These are phyloP conservation scores for Penicillium verhagenii DNA, from an alignment of 495 filamentous ascomycete species.

Conservation along the genomic window DNA sequence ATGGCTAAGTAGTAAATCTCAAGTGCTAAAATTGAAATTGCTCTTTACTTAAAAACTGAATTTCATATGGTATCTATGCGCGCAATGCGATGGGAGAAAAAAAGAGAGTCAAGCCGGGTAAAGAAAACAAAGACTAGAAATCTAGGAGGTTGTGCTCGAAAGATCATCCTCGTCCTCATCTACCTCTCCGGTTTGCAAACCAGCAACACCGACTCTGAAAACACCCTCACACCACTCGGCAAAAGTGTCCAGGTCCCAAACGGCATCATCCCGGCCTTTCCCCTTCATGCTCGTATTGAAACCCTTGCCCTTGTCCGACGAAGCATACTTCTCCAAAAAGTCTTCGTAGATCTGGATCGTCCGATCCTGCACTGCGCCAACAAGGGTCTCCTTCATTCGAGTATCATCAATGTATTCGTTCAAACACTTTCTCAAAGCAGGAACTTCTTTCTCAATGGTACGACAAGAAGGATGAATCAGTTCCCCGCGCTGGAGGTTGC, in stretches of 20 bases:
- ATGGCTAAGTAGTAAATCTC: too few relatives aligned
- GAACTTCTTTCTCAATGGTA: conserved; percentile 55
- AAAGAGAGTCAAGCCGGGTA: not conserved
- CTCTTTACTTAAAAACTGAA: not conserved
- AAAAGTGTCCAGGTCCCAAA: conserved; percentile 66
- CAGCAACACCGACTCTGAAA: conserved; percentile 52
- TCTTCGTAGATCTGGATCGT: conserved; percentile 59
- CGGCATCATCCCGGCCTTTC: conserved; percentile 59
- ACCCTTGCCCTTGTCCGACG: conserved; percentile 44
- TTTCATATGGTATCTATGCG: conserved; percentile 27
- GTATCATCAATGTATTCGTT: conserved; percentile 59
- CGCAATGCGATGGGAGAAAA: conserved; percentile 6
- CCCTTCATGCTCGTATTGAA: conserved; percentile 50
- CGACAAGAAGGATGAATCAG: conserved; percentile 39
- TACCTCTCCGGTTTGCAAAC: conserved; percentile 31
- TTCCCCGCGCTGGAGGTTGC: conserved; percentile 37
- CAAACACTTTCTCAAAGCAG: conserved; percentile 48
- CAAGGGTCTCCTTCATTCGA: conserved; percentile 61
- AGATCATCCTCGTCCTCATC: conserved; percentile 38
- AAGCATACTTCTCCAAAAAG: conserved; percentile 55
- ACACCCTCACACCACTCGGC: conserved; percentile 57
- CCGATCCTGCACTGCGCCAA: conserved; percentile 59
- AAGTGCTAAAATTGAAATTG: not conserved
- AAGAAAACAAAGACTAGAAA: not conserved
- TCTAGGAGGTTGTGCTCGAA: conserved; percentile 22